phyloP scores from a whole-genome alignment of 2,329 filamentous ascomycete genomes.

The Cladosporium sp. region DNA sequence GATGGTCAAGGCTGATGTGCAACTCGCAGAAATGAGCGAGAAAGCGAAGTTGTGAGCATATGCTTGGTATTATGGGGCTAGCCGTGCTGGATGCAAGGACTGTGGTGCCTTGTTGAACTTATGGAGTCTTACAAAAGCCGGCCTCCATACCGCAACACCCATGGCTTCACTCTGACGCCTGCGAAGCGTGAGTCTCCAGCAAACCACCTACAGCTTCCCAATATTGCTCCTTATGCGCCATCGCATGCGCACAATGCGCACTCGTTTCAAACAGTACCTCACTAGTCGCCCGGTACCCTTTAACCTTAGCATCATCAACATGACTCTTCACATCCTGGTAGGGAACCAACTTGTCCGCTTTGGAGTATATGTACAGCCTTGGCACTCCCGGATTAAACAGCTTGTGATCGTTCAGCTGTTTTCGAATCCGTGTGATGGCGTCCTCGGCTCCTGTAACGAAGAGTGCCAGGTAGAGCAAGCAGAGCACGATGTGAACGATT shows the following conservation, averaged over 20 bases:
- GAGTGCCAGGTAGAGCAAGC: constrained; percentile 17
- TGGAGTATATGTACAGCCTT: constrained; percentile 61
- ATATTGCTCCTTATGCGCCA: constrained; percentile 15
- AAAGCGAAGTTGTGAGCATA: background rate
- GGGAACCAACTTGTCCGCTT: constrained; percentile 58
- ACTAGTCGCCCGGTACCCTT: constrained; percentile 53
- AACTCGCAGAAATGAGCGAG: background rate
- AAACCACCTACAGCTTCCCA: constrained; percentile 6
- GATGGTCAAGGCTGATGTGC: background rate
- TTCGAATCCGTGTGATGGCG: constrained; percentile 19
- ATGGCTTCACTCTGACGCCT: background rate
- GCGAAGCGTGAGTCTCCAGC: background rate
- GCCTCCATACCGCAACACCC: background rate
- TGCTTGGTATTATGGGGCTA: background rate
- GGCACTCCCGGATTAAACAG: constrained; percentile 32
- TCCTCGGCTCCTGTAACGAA: constrained; percentile 21
- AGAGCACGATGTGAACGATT: constrained; percentile 20
- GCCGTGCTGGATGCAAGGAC: background rate
- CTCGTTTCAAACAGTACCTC: constrained; percentile 60
- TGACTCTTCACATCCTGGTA: constrained; percentile 60
- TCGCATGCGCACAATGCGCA: constrained; percentile 57
- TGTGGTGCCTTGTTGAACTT: background rate
- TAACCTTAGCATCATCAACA: constrained; percentile 49
- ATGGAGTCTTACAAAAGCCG: background rate
- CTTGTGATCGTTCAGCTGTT: constrained; percentile 22